Percentiles rank a stretch among this genome's conserved stretches.
Conservation (phyloP, 306 rosid species). For the Pyrus pyrifolia region DNA sequence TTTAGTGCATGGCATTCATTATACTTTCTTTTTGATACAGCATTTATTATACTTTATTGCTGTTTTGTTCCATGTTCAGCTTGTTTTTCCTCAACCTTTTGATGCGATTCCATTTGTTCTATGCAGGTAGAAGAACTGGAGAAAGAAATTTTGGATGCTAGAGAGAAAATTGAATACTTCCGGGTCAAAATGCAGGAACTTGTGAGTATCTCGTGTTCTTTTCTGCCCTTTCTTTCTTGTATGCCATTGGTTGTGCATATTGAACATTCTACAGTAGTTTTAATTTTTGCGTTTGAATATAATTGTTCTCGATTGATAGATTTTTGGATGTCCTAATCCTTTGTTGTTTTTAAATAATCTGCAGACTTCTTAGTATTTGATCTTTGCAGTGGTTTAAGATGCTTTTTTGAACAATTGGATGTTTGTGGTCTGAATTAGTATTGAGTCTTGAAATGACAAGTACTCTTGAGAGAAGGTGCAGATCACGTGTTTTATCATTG, state of each 20-base stretch:
- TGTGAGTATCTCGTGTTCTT: slow-evolving; percentile 42
- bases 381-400: neutral
- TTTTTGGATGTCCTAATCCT: neutral
- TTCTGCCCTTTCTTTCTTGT: slow-evolving; percentile 19
- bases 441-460: neutral
- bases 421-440: neutral
- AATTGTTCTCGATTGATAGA: neutral
- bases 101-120: slow-evolving; percentile 15
- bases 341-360: neutral
- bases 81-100: neutral
- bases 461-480: neutral
- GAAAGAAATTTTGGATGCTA: slow-evolving; percentile 74
- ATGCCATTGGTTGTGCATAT: slow-evolving; percentile 2
- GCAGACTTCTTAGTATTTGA: neutral
- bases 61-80: neutral
- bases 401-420: neutral
- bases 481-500: neutral
- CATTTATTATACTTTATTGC: neutral
- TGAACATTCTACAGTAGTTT: neutral
- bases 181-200: slow-evolving; percentile 94
- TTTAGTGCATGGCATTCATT: neutral
- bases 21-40: neutral
- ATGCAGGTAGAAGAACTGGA: slow-evolving; percentile 87
- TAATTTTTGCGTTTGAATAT: slow-evolving; percentile 7
- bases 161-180: slow-evolving; percentile 72